Base-by-base conservation (phyloP, 2,329 filamentous ascomycete species). In the Verticillium albo-atrum region DNA sequence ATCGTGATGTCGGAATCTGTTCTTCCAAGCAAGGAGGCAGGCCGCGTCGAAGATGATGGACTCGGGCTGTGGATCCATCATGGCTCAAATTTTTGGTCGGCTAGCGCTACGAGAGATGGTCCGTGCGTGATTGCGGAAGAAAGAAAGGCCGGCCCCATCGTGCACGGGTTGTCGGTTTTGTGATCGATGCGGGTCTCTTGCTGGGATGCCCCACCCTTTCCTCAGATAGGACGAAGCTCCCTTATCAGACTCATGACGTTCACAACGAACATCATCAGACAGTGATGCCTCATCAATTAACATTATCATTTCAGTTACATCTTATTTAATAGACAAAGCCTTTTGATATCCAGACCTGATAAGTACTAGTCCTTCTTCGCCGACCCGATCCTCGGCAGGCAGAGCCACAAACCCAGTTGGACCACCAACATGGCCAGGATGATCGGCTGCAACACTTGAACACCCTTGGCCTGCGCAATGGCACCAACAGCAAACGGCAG, bases 401-500 rank as follows among this genome's bases (percentile, higher is more conserved):
- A 68, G 20, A 78, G 62, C 82, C 82, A 85, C 10, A 83, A 51
- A 0, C 71, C 58, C 1, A 80, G 63, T 60, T 82, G 74, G 3
- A 72, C 68, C 2, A 63, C 78, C 51, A 85, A 65, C 25, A 86
- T 64, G 0, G 75, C 79, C n/a, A 86, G 70, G 9, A 85, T 75
- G 27, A 86, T 77, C 0, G 84, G 83, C 63, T 87, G 83, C 37
- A 88, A 67, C 4, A 82, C 81, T 63, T 78, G 72, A 2, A 87
- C 83, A 0, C 84, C 83, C 62, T 76, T 79, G 1, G 74, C 74
- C 65, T 83, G 78, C 2, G 89, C 87, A 66, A 91, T 82, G 1
- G 85, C 85, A 5, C 88, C 88, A 0, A 89, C 86, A 0, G 83
- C 81, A 77, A 91, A 77, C 60, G 89, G 79, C 74, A 90, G 65